Base-by-base conservation (phyloP, 2,329 filamentous ascomycete species). In the Fusarium tupiense region DNA sequence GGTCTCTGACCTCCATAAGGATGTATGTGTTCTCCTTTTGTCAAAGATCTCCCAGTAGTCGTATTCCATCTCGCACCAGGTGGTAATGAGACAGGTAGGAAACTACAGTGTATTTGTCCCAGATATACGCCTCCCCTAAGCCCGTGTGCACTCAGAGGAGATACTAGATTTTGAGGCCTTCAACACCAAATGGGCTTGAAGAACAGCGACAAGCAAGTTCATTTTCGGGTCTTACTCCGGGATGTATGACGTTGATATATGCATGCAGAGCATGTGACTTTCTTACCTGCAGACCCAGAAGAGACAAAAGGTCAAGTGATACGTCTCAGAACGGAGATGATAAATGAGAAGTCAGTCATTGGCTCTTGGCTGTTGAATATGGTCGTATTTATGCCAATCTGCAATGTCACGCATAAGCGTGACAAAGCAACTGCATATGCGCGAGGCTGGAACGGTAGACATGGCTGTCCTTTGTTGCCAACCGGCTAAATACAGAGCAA, bases 111-210 rank as follows among this genome's bases (percentile, higher is more conserved):
- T 19, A 19, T 2, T 17, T 2, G 35, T 37, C 17, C 35, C 17
- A 35, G 8, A 37, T 2, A 37, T 37, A 2, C 35, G 0, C 35
- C 6, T 19, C 2, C 35, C 19, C 16, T 2, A 17, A 8, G 35
- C 2, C 9, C 0, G 2, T 19, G 9, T 19, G 16, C 1, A 37
- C 35, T 37, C 9, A 37, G 4, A 6, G 17, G 4, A 37, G 35
- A 3, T 10, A 19, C 17, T 10, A 2, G 2, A 37, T n/a, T 56
- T 19, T 56, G 35, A 41, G 52, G 35, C 24, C 52, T 17, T 22
- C 52, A 0, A 14, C 20, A 7, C 6, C 11, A 2, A 10, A 4
- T 6, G 2, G 8, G 8, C 11, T 19, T 20, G 1, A 29, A 0
- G 0, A 10, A 4, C 16, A 9, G 7, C 35, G 3, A 40, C 24